Evolutionary conservation across 257 asterid species (phyloP), one percentile per base, ranked within the genome.

Genomic region (Forsythia suspensa): DNA sequence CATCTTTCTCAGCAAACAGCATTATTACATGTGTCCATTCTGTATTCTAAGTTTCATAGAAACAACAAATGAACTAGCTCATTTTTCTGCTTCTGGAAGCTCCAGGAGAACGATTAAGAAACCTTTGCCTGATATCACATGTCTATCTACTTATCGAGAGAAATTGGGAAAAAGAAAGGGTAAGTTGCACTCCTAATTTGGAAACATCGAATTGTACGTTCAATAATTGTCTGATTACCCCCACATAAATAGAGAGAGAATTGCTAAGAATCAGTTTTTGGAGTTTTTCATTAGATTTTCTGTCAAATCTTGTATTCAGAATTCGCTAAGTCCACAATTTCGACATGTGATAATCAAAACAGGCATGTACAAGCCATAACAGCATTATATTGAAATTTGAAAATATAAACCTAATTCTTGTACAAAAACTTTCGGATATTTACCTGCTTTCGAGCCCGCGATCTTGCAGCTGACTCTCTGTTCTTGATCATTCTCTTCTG

Each of bases 401-500:
- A 42, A 77, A 10, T 9, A 38, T 24, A 71, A 21, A 67, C 16
- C 15, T 48, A 59, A 36, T 21, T 12, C 13, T 5, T 29, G 5
- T 6, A 74, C 8, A 51, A 29, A 10, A 79, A 0, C 10, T 72
- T 43, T 16, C 41, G 63, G 20, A 52, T 21, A 41, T 73, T 84
- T 83, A 95, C 98, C 98, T 95, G 98, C 81, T 95, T 95, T 66
- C 98, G 94, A 74, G 98, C 98, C 63, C 98, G 87, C 66, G 98
- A 95, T 79, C 98, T 88, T 34, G 98, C 98, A 84, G 98, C 98
- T 2, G 98, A 95, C 84, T 95, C 98, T 81, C 98, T 75, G 79
- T 95, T 95, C 81, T 95, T 95, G 6, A 95, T 92, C 98, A 95
- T 95, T 85, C 98, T 92, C 88, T 94, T 92, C 74, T 92, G 98